Conservation (phyloP, 805 yeast genomes). For the Schwanniomyces occidentalis region DNA sequence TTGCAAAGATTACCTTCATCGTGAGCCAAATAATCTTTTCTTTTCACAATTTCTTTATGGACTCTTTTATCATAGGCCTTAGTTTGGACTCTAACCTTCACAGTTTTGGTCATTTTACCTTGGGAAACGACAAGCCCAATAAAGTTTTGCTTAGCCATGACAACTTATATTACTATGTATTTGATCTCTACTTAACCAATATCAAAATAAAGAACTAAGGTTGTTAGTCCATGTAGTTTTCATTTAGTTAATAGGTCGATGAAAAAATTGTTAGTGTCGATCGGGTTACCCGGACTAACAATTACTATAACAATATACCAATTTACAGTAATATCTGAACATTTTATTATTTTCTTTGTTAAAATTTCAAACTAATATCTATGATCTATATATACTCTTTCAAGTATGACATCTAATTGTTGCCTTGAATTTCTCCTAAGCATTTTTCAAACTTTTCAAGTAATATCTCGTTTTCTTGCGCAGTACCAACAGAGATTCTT, state of each 20-base stretch:
- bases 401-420: not conserved
- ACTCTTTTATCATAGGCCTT: conserved; percentile 69
- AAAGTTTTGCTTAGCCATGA: conserved; percentile 90
- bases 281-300: too few species aligned
- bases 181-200: too few species aligned
- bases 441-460: conserved; percentile 46
- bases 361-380: too few species aligned
- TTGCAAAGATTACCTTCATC: conserved; percentile 90
- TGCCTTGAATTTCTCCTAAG: conserved; percentile 8
- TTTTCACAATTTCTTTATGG: conserved; percentile 72
- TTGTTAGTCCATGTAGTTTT: too few species aligned
- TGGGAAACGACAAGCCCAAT: conserved; percentile 92
- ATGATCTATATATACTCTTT: too few species aligned
- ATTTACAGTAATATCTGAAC: too few species aligned
- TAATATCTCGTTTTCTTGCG: conserved; percentile 64
- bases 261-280: conserved; percentile 1
- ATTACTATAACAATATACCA: too few species aligned
- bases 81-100: conserved; percentile 85
- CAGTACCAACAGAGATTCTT: conserved; percentile 85
- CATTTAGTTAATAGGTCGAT: too few species aligned
- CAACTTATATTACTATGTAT: not conserved
- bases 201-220: too few species aligned
- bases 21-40: conserved; percentile 87
- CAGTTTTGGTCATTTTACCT: conserved; percentile 94
- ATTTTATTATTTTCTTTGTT: too few species aligned